Conservation (phyloP, 306 rosid genomes). For the Acacia crassicarpa region DNA sequence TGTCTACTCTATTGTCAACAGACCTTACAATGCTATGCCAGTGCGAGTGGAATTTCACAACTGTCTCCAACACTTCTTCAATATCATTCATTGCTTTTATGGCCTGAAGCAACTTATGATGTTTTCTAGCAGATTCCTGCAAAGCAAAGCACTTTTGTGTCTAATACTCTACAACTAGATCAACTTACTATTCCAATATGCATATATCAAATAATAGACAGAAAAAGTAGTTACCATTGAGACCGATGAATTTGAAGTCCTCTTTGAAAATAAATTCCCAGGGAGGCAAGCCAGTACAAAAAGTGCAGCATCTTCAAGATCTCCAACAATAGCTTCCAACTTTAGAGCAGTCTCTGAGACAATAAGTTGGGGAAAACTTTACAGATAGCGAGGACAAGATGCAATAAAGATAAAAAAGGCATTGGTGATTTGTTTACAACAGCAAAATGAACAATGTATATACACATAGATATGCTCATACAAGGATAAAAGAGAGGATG, state of each 20-base stretch:
- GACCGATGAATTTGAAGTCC: slow-evolving; percentile 42
- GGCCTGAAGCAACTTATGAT: slow-evolving; percentile 60
- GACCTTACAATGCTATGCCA: slow-evolving; percentile 61
- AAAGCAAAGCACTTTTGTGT: slow-evolving; percentile 16
- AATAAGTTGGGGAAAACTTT: slow-evolving; percentile 38
- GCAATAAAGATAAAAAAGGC: slow-evolving; percentile 8
- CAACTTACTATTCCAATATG: slow-evolving; percentile 20
- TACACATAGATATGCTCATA: background rate
- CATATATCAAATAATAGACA: slow-evolving; percentile 10
- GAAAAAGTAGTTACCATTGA: slow-evolving; percentile 36
- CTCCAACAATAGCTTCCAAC: slow-evolving; percentile 83
- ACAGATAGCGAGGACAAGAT: slow-evolving; percentile 28
- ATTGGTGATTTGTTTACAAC: background rate
- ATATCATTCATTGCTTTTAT: slow-evolving; percentile 60
- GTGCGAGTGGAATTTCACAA: slow-evolving; percentile 45
- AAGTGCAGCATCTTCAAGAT: slow-evolving; percentile 82
- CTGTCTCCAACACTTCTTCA: slow-evolving; percentile 46
- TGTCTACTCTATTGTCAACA: slow-evolving; percentile 67
- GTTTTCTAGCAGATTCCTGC: slow-evolving; percentile 61
- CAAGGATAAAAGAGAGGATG: background rate
- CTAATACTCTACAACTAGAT: background rate
- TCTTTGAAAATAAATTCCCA: slow-evolving; percentile 50
- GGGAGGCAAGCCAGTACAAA: slow-evolving; percentile 52
- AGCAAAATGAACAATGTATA: background rate
- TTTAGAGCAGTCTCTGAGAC: slow-evolving; percentile 72